Conservation (phyloP, 257 asterid species). For the Solanum rostratum region DNA sequence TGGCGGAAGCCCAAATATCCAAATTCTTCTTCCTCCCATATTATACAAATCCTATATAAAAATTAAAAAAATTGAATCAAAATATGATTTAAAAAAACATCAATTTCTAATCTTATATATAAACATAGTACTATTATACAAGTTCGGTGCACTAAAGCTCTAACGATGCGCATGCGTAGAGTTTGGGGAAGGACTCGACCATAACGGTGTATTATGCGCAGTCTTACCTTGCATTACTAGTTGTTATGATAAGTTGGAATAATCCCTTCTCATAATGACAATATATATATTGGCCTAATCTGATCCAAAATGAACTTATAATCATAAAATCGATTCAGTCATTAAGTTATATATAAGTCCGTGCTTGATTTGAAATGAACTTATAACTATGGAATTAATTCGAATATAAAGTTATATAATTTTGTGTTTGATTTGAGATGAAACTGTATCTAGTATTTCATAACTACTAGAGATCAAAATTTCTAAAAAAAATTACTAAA, state of each 20-base stretch:
- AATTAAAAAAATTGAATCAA: not conserved
- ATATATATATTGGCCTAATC: no score
- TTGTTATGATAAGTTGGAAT: no score
- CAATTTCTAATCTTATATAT: not conserved
- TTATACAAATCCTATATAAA: conserved; percentile 24
- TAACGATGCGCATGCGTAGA: no score
- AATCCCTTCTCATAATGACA: no score
- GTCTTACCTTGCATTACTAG: no score
- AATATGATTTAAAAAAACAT: not conserved
- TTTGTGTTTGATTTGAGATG: not conserved
- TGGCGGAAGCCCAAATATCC: conserved; percentile 32
- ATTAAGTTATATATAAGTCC: not conserved
- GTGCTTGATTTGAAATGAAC: not conserved
- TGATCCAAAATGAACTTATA: not conserved
- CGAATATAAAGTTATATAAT: not conserved
- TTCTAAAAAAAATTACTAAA: no score
- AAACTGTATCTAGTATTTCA: not conserved
- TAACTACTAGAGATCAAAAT: not conserved
- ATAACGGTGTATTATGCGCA: no score
- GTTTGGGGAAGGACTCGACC: no score
- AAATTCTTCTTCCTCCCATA: conserved; percentile 32
- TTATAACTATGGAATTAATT: not conserved
- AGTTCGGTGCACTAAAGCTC: no score
- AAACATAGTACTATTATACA: no score
- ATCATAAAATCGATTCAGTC: not conserved